Base-by-base conservation (phyloP, 169 alveolate genomes). In the Cardiosporidium cionae region DNA sequence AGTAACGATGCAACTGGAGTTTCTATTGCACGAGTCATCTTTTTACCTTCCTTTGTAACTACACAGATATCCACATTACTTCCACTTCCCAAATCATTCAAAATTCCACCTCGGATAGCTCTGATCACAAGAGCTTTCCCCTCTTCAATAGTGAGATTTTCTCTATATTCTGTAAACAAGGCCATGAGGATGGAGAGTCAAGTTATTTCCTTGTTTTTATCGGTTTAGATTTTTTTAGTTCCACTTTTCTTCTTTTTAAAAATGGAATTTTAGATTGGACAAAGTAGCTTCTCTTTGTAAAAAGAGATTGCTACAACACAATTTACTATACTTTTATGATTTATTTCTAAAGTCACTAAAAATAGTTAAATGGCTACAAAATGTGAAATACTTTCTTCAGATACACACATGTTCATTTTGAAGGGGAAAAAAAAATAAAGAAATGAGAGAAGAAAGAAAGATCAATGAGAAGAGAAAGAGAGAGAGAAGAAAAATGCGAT, bases 21-120 rank as follows among this genome's bases (percentile, higher is more conserved):
- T 34, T 16, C 34, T 69, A 4, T 33, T 22, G 52, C 6, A 54
- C 79, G 70, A 3, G 34, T 2, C 27, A 32, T 54, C 37, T 27
- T 27, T 4, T 54, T 28, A n/a, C 28, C 66, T 28, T 80, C 82
- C 37, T 74, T 64, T 7, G 76, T 80, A 28, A 80, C 65, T 22
- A 80, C 68, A 36, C 82, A 80, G 35, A 74, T 33, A 44, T 80
- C 79, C 29, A 76, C 62, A 29, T 65, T 52, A 62, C 78, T 71
- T n/a, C 86, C 86, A 25, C 81, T 72, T 16, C 81, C 82, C 62
- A 80, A 74, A 54, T 80, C 86, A 58, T 80, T 80, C 71, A 68
- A 34, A 53, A 80, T 70, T 23, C 86, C 86, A 28, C 70, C 62
- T 7, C 9, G 22, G 68, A 78, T 76, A 63, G 87, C 88, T 44